phyloP scores from a whole-genome alignment of 495 filamentous ascomycete genomes.

The Tetracladium marchalianum region DNA sequence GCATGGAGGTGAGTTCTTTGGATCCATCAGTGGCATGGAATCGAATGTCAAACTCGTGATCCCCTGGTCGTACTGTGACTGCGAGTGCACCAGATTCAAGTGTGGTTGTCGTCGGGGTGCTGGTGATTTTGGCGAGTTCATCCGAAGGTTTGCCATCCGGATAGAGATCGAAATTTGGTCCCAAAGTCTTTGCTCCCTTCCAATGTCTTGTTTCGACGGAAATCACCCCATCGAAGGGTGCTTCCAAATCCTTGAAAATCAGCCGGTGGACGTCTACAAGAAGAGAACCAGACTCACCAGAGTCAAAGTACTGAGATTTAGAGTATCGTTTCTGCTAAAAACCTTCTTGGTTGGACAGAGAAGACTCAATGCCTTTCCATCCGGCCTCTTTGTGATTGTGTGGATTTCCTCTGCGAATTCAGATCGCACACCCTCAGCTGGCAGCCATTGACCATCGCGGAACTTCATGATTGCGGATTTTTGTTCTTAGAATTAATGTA shows the following conservation, averaged over 20 bases:
- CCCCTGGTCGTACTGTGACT: conserved; percentile 38
- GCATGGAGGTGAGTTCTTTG: conserved; percentile 47
- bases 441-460: conserved; percentile 43
- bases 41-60: conserved; percentile 46
- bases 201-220: conserved; percentile 58
- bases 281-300: conserved; percentile 24
- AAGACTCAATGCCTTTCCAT: conserved; percentile 31
- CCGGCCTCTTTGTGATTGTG: conserved; percentile 26
- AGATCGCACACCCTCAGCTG: conserved; percentile 34
- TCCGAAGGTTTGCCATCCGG: conserved; percentile 36
- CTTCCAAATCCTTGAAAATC: conserved; percentile 35
- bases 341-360: conserved; percentile 41
- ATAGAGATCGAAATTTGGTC: conserved; percentile 55
- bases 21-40: conserved; percentile 40
- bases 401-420: conserved; percentile 47
- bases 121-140: conserved; percentile 35
- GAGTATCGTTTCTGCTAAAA: conserved; percentile 39
- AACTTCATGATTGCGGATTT: conserved; percentile 30
- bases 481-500: background rate
- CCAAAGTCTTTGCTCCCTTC: conserved; percentile 43
- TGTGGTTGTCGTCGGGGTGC: conserved; percentile 37
- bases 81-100: conserved; percentile 45
- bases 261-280: conserved; percentile 21
- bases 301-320: conserved; percentile 43
- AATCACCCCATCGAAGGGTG: conserved; percentile 49